Evolutionary conservation across 2,329 filamentous ascomycete genomes (phyloP), one percentile per base, ranked within the genome.

Genomic region (Phyllosticta citrichinensis): DNA sequence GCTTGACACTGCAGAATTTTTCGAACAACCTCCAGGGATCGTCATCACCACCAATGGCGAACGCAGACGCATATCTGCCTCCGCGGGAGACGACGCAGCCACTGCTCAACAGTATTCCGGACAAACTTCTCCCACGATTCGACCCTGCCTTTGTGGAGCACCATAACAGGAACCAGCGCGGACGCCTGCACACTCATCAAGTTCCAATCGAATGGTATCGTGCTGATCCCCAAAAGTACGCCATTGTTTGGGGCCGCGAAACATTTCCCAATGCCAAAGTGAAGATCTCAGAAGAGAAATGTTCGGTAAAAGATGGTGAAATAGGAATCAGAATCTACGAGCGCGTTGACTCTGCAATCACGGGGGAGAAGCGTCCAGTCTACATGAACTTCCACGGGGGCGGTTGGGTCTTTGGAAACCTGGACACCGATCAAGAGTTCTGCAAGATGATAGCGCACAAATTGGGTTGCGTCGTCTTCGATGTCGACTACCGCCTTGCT

Each of bases 321-420:
- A 62, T 62, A 33, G 54, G 55, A 3, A 40, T 62, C 33, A 33
- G 56, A 24, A 20, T 62, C n/a, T 62, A 57, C 55, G 60, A 62
- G 55, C 55, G 24, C 17, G 56, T 55, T 4, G 59, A 54, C n/a
- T 30, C 51, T 30, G 52, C 11, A 1, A 33, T 5, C 6, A 6
- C 10, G 10, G 51, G 24, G 9, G 30, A 24, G 22, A 58, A 58
- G 55, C 47, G 52, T n/a, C 60, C 60, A 2, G 60, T 52, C 19
- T 62, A 57, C 56, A 62, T 62, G 60, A 62, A 75, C 62, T 71
- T 75, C 60, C 74, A 76, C 58, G 70, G 73, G 10, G 73, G 72
- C 9, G 72, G 73, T 1, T 76, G 73, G 63, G 74, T 72, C 1
- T 68, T 75, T 25, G 73, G 73, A 14, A 67, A 66, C n/a, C 70